Base-by-base conservation (phyloP, 169 alveolate genomes). In the Eimeria tenella region DNA sequence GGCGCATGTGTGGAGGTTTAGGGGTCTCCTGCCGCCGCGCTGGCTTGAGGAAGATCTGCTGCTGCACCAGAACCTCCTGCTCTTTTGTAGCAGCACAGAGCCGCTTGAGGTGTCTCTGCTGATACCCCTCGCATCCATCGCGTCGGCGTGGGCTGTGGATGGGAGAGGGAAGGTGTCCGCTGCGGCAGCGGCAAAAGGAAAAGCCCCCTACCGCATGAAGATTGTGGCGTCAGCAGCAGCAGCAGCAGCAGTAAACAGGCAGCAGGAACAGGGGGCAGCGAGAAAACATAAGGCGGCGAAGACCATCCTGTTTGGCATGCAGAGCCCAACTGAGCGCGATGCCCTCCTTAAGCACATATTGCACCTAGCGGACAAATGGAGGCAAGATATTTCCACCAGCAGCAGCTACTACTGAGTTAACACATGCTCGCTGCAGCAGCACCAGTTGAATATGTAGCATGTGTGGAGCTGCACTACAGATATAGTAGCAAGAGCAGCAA, bases 31-130 rank as follows among this genome's bases (percentile, higher is more conserved):
- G 58, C 94, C 94, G 3, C 86, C 87, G 88, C 94, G 94, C 7
- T 89, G 94, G 94, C 77, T 53, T 2, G 88, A 55, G n/a, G 94
- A 89, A 77, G 82, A 81, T 21, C 60, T 89, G 65, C 88, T 89
- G 77, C 53, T 89, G 68, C 88, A 89, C 5, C 94, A 89, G 52
- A 71, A 71, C 21, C 63, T 89, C 31, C 94, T 89, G 52, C 88
- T 89, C 25, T 89, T 89, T 77, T 89, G 94, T 79, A n/a, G 75
- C 88, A 70, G 87, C 56, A 81, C 82, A 15, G 74, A 71, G 42
- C 94, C 94, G 13, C 94, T 89, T 63, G 81, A 81, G n/a, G 94
- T 89, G 52, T 49, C 87, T 5, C 23, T 89, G 84, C 9, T 89
- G 77, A 42, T 89, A 1, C 94, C 94, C 11, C 86, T 75, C 7